Evolutionary conservation across 257 asterid genomes (phyloP).

Genomic region (Primulina tabacum): DNA sequence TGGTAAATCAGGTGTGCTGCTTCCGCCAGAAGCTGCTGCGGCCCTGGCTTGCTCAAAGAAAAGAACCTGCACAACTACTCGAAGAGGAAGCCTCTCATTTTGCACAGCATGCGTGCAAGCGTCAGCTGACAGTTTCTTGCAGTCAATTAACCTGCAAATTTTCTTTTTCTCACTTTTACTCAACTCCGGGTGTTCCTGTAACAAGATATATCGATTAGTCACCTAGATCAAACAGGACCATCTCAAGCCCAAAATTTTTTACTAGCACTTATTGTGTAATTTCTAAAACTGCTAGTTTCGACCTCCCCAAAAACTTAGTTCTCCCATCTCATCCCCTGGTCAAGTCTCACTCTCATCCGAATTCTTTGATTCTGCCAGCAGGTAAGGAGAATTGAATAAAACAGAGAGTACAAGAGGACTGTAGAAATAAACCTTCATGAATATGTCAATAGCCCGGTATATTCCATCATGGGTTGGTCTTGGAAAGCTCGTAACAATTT

Average conservation of each 20-base stretch:
- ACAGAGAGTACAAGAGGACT: neutral
- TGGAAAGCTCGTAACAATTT: conserved; percentile 45
- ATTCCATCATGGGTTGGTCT: conserved; percentile 68
- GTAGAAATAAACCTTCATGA: conserved; percentile 46
- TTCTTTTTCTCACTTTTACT: conserved; percentile 64
- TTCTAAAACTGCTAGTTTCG: no score
- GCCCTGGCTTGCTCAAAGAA: conserved; percentile 74
- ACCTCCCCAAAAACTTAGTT: no score
- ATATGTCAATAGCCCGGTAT: conserved; percentile 65
- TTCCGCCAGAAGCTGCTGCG: conserved; percentile 53
- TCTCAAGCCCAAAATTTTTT: neutral
- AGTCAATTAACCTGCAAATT: conserved; percentile 66
- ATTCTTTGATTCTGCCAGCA: neutral
- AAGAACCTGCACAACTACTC: conserved; percentile 71
- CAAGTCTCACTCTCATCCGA: neutral
- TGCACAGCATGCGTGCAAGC: conserved; percentile 76
- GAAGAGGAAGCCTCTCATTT: conserved; percentile 70
- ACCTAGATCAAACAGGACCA: neutral
- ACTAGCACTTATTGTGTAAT: no score
- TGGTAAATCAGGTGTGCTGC: conserved; percentile 74
- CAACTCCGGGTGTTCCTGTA: conserved; percentile 59
- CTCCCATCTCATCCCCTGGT: no score
- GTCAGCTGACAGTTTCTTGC: conserved; percentile 68
- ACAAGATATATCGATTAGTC: conserved; percentile 8
- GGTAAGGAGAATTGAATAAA: neutral